Evolutionary conservation across 1,139 yeast genomes (phyloP), one percentile per base, ranked within the genome.

Genomic region (Nakaseomyces nivariensis): DNA sequence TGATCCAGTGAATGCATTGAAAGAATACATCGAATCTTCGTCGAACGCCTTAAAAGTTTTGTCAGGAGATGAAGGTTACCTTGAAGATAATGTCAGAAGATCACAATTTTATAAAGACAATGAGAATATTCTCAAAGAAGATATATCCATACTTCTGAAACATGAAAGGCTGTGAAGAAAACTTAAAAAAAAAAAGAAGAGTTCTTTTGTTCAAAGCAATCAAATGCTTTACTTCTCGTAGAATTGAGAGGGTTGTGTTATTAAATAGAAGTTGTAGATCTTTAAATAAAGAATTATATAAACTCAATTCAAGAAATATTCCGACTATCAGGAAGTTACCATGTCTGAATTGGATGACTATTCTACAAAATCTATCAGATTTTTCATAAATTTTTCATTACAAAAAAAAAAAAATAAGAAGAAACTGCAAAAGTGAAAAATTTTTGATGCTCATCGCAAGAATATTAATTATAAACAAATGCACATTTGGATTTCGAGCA

Each of bases 31-130:
- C 46, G 81, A 77, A 48, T 76, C 82, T 29, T 92, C 85, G 64
- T 75, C 85, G 42, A 79, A 82, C 53, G 81, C 86, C 48, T 72
- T 85, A 58, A 80, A 77, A 64, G 78, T 85, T 29, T 74, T 85
- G 56, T 75, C 81, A 61, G 83, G 88, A 31, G 95, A 87, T 64
- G 87, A 84, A 58, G 85, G 89, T 9, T 83, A 83, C 62, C 85
- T 84, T 61, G 96, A 87, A 66, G 96, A 88, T 62, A 71, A 77
- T 37, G 94, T 85, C 3, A 78, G 96, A 68, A 78, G 81, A 58
- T 78, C 92, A 9, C 77, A 81, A 31, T 87, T 82, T 66, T 87
- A 85, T 66, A 77, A 78, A 40, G 85, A 84, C 52, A 51, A 63
- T 8, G 65, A 62, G 49, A 85, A 85, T 54, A 69, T 84, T 58